A percentile compares a stretch with the other conserved stretches of the same genome.
Conservation (phyloP, 768 basidiomycete genomes). For the Coprinopsis strossmayeri region DNA sequence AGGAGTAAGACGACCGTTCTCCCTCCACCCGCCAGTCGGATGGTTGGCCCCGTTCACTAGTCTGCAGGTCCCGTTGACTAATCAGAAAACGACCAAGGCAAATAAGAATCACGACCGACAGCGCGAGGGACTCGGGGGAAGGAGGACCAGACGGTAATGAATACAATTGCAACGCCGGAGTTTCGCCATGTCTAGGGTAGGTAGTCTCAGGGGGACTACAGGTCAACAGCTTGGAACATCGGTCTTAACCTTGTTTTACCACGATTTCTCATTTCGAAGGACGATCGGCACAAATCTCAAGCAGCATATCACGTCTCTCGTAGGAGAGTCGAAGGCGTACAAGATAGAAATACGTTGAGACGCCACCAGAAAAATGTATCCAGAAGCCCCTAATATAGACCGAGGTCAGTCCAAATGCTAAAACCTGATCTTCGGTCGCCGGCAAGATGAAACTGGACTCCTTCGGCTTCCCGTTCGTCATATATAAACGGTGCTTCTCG, state of each 20-base stretch:
- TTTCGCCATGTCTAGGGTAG: constrained; percentile 32
- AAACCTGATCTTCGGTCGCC: too few relatives aligned
- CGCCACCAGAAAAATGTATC: neutral
- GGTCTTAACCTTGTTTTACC: constrained; percentile 31
- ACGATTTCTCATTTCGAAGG: constrained; percentile 38
- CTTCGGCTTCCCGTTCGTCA: too few relatives aligned
- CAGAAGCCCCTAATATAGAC: neutral
- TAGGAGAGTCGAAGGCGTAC: neutral
- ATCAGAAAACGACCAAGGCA: neutral
- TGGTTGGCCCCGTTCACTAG: neutral
- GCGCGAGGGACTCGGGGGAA: constrained; percentile 35
- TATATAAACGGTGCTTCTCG: too few relatives aligned
- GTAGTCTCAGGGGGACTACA: constrained; percentile 33
- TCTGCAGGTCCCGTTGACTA: neutral
- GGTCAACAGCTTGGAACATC: constrained; percentile 32
- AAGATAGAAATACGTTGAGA: neutral
- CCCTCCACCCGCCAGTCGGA: too few relatives aligned
- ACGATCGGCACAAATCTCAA: constrained; percentile 32
- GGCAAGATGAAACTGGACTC: too few relatives aligned
- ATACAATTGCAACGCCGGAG: constrained; percentile 36
- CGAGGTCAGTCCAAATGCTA: neutral
- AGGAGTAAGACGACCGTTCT: too few relatives aligned
- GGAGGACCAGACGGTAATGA: constrained; percentile 38
- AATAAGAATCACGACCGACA: constrained; percentile 31
- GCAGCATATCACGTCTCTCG: neutral